Conservation (phyloP, 768 basidiomycete species). For the Collybiopsis luxurians region DNA sequence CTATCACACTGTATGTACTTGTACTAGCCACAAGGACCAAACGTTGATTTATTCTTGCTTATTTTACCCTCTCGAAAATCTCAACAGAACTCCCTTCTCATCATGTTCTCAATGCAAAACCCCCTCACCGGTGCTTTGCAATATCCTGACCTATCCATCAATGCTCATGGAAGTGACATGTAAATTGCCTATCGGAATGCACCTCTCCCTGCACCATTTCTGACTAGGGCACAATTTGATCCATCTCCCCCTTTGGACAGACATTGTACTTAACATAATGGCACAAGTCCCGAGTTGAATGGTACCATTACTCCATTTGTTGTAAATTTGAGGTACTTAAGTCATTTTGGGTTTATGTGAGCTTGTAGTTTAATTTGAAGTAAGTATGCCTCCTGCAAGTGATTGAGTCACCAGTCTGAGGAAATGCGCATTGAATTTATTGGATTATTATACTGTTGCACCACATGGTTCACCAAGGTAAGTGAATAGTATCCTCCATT, state of each 20-base stretch:
- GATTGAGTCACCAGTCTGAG: conserved; percentile 42
- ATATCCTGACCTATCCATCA: conserved; percentile 39
- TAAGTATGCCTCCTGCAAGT: conserved; percentile 53
- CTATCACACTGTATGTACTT: too few species aligned
- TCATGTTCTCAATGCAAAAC: conserved; percentile 48
- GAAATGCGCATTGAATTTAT: conserved; percentile 41
- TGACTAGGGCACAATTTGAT: conserved; percentile 41
- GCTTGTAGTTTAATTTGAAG: conserved; percentile 28
- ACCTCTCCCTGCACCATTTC: conserved; percentile 31
- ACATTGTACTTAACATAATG: conserved; percentile 46
- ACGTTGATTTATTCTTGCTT: too few species aligned
- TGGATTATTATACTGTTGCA: conserved; percentile 33
- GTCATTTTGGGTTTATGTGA: background rate
- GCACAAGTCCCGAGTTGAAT: conserved; percentile 45
- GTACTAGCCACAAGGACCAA: too few species aligned
- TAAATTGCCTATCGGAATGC: conserved; percentile 44
- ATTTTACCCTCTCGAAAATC: too few species aligned
- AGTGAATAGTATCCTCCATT: too few species aligned
- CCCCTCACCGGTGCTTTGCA: conserved; percentile 42
- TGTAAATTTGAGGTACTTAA: conserved; percentile 46
- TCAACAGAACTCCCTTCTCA: conserved; percentile 43
- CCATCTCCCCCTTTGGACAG: conserved; percentile 44
- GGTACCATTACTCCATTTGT: conserved; percentile 52
- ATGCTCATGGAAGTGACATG: conserved; percentile 36
- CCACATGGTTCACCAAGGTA: conserved; percentile 5